A percentile compares a stretch with the other conserved stretches of the same genome.
Conservation (phyloP, 1,284 basidiomycete genomes). For the Spongiforma sp. region DNA sequence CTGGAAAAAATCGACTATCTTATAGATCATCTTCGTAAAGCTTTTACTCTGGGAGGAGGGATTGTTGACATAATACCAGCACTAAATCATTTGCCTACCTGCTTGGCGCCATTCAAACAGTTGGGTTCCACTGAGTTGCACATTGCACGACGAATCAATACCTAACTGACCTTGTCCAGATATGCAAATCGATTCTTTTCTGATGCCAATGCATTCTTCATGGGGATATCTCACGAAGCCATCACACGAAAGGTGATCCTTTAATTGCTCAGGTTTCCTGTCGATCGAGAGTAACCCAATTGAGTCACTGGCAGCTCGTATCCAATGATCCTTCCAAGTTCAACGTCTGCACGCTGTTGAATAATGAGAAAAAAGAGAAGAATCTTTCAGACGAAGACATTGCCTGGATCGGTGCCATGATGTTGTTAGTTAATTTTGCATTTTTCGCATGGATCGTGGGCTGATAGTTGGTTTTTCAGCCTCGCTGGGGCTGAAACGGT, state of each 20-base stretch:
- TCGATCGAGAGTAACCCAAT: too few species aligned
- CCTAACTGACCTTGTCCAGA: neutral
- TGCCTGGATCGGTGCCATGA: too few species aligned
- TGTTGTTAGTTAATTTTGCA: slow-evolving; percentile 11
- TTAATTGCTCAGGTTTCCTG: neutral
- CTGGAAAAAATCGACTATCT: too few species aligned
- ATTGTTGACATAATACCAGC: slow-evolving; percentile 14
- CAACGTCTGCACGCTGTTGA: neutral
- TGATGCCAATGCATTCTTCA: neutral
- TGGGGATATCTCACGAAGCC: neutral
- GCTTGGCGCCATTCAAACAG: slow-evolving; percentile 17
- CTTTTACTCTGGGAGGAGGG: slow-evolving; percentile 9
- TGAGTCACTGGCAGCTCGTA: neutral
- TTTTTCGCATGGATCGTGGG: neutral
- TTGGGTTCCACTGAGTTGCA: too few species aligned
- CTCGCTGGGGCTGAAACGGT: slow-evolving; percentile 15
- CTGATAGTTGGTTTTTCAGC: neutral
- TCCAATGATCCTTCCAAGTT: slow-evolving; percentile 10
- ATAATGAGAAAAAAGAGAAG: slow-evolving; percentile 6
- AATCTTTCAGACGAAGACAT: slow-evolving; percentile 15
- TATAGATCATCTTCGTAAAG: slow-evolving; percentile 6
- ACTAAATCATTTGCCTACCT: too few species aligned
- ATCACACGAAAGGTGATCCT: slow-evolving; percentile 7
- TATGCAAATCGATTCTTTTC: slow-evolving; percentile 14
- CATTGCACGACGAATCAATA: neutral